These are phyloP conservation scores for Leucoagaricus sp. DNA, from an alignment of 1,284 basidiomycete species.

Conservation along the genomic window DNA sequence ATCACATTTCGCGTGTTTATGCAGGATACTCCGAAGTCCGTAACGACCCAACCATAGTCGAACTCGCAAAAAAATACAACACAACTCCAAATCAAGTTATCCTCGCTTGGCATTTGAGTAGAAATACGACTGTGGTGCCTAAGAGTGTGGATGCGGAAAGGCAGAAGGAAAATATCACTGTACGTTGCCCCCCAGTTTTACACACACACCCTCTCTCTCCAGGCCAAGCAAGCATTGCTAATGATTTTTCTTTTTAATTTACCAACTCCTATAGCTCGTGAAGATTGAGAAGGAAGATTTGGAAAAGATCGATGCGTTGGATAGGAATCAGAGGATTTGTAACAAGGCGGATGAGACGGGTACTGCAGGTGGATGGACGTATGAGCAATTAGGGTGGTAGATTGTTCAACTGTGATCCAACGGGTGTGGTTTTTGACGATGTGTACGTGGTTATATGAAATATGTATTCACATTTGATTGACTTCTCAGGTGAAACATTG, in stretches of 20 bases:
- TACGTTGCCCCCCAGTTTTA: too few relatives aligned
- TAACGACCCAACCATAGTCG: slow-evolving; percentile 4
- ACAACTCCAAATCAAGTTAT: slow-evolving; percentile 3
- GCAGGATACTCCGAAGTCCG: slow-evolving; percentile 6
- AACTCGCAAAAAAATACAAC: slow-evolving; percentile 10
- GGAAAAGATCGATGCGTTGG: slow-evolving; percentile 7
- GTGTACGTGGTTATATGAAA: too few relatives aligned
- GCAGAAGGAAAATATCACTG: slow-evolving; percentile 12
- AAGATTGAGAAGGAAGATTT: slow-evolving; percentile 6
- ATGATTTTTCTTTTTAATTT: not conserved
- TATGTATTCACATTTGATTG: too few relatives aligned
- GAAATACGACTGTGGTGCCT: slow-evolving; percentile 2
- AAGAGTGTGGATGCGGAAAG: slow-evolving; percentile 5
- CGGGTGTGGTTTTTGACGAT: too few relatives aligned
- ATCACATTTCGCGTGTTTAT: not conserved
- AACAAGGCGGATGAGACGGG: slow-evolving; percentile 9
- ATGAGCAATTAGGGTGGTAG: slow-evolving; percentile 16
- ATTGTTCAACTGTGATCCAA: not conserved
- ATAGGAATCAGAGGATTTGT: slow-evolving; percentile 13
- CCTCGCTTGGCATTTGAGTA: slow-evolving; percentile 5
- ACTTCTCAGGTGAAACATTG: too few relatives aligned
- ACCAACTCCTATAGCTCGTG: not conserved
- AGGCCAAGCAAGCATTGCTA: too few relatives aligned
- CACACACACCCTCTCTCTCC: not conserved
- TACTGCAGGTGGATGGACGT: slow-evolving; percentile 6